A percentile compares a stretch with the other conserved stretches of the same genome.
Conservation (phyloP, 352 stramenopile genomes). For the Phytopythium vexans region DNA sequence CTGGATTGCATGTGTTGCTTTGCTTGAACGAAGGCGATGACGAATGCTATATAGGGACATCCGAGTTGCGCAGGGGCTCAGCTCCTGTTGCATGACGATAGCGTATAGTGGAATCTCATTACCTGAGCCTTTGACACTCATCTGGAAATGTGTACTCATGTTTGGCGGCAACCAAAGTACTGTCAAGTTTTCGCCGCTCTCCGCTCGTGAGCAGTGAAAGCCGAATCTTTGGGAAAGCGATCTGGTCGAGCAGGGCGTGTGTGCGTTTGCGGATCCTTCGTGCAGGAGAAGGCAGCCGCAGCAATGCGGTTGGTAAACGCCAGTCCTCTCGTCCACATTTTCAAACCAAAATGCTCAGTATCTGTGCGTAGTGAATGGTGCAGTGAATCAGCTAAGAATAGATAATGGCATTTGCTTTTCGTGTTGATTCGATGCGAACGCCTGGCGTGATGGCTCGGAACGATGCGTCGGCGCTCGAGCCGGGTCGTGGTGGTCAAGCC, state of each 20-base stretch:
- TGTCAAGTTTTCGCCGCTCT: slow-evolving; percentile 87
- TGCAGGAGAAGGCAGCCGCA: slow-evolving; percentile 42
- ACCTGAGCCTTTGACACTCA: slow-evolving; percentile 67
- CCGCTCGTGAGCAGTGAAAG: slow-evolving; percentile 70
- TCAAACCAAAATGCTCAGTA: not conserved
- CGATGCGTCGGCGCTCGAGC: not conserved
- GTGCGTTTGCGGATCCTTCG: slow-evolving; percentile 29
- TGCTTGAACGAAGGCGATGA: slow-evolving; percentile 53
- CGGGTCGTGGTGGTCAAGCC: not conserved
- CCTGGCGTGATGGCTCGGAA: slow-evolving; percentile 1
- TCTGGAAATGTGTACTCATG: not conserved
- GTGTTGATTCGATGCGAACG: too few relatives aligned
- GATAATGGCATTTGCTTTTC: not conserved
- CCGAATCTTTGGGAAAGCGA: slow-evolving; percentile 89
- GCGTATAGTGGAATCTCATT: slow-evolving; percentile 89
- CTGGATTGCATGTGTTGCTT: slow-evolving; percentile 4
- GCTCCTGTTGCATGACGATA: slow-evolving; percentile 64
- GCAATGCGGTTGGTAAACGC: slow-evolving; percentile 56
- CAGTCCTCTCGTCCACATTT: slow-evolving; percentile 31
- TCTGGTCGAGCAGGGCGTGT: slow-evolving; percentile 5
- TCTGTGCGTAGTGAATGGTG: too few relatives aligned
- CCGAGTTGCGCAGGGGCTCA: slow-evolving; percentile 45
- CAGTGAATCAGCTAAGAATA: not conserved
- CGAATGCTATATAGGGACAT: slow-evolving; percentile 90
- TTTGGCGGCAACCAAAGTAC: slow-evolving; percentile 66